Evolutionary conservation across 176 grass and related monocot genomes (phyloP), one percentile per base, ranked within the genome.

Genomic region (Oryza officinalis): DNA sequence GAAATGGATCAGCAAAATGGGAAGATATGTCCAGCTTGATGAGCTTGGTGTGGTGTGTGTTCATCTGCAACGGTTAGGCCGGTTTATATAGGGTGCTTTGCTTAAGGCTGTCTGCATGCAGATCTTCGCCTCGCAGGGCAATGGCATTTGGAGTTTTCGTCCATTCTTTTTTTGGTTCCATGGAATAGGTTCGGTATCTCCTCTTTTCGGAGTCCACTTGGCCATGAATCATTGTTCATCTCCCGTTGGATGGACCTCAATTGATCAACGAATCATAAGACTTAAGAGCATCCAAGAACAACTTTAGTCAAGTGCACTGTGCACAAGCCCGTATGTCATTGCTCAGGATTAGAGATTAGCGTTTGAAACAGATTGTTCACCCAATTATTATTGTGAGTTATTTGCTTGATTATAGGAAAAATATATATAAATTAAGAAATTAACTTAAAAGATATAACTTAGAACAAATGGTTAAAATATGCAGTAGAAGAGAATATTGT

Each of bases 181-280:
- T 45, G 46, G 83, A 75, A 83, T 83, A 75, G 71, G 81, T 83
- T 43, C 28, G 63, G 22, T 52, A 18, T 27, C 82, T 30, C 8
- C 7, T 26, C 27, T 18, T 46, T 31, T 22, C 64, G 0, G 41
- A 27, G 1, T 15, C 77, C 63, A 80, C 77, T 80, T 32, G 77
- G 35, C 22, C 57, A 61, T 61, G 20, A 20, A 61, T 61, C 57
- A 61, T 61, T 61, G 57, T 23, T 61, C 57, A 31, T 45, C 63
- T 27, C 7, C 10, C 1, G 26, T 80, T 35, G 27, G 77, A 67
- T 33, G 63, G 77, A 63, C 66, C 27, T 80, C 27, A 10, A 13
- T 80, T 18, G 25, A 13, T 67, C 77, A 18, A 1, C 41, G 18
- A 49, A 80, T 80, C 41, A 60, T n/a, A 4, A 47, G 12, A 47